These are phyloP conservation scores for Taphrina confusa DNA, from an alignment of 1,139 yeast species.

Conservation along the genomic window DNA sequence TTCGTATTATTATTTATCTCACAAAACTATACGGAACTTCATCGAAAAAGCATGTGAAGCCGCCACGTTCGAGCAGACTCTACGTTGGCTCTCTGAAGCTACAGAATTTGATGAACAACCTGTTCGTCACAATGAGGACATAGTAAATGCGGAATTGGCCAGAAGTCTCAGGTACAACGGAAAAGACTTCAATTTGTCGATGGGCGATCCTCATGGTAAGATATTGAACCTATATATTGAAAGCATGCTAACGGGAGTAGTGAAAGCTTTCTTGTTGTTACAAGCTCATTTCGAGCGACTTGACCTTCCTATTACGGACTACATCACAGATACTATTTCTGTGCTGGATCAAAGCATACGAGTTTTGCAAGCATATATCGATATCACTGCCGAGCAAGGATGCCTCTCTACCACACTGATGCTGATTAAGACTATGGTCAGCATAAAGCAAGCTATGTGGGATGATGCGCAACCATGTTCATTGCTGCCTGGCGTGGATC, in stretches of 20 bases:
- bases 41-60: conserved; percentile 55
- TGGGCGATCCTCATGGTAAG: conserved; percentile 51
- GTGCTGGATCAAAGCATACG: conserved; percentile 93
- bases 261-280: conserved; percentile 77
- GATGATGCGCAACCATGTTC: conserved; percentile 71
- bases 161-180: conserved; percentile 74
- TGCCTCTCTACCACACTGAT: conserved; percentile 61
- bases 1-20: conserved; percentile 91
- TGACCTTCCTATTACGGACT: conserved; percentile 91
- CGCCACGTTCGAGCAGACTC: conserved; percentile 66
- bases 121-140: conserved; percentile 51
- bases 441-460: conserved; percentile 88
- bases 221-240: neutral
- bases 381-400: conserved; percentile 84
- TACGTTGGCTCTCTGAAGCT: conserved; percentile 74
- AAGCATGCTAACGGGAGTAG: conserved; percentile 44
- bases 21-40: conserved; percentile 75
- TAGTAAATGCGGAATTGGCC: conserved; percentile 87
- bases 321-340: conserved; percentile 88
- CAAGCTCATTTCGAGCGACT: conserved; percentile 85
- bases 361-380: conserved; percentile 83
- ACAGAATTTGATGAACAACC: conserved; percentile 71
- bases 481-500: conserved; percentile 68
- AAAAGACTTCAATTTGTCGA: conserved; percentile 56
- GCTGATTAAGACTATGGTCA: conserved; percentile 73